Conservation (phyloP, 2,329 filamentous ascomycete species). For the Amauroascus verrucosus region DNA sequence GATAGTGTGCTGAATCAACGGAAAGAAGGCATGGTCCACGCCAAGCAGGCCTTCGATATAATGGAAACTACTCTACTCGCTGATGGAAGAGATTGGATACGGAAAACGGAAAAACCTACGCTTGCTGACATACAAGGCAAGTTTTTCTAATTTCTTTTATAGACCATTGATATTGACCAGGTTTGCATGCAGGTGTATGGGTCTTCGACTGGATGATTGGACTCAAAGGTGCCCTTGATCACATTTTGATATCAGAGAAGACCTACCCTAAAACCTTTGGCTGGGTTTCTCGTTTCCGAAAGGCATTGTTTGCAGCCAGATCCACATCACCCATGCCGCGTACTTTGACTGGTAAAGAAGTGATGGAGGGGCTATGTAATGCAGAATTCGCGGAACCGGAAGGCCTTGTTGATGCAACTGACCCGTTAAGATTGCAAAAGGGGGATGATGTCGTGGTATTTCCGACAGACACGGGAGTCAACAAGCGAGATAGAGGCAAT, state of each 20-base stretch:
- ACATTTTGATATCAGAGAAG: constrained; percentile 41
- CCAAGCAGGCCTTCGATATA: constrained; percentile 46
- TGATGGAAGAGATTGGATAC: constrained; percentile 58
- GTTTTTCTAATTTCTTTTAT: constrained; percentile 9
- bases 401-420: constrained; percentile 38
- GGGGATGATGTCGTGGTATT: constrained; percentile 50
- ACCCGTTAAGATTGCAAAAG: constrained; percentile 44
- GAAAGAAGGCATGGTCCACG: constrained; percentile 47
- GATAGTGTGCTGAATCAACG: constrained; percentile 35
- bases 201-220: constrained; percentile 54
- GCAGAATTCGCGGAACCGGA: constrained; percentile 41
- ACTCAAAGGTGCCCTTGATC: constrained; percentile 47
- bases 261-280: constrained; percentile 52
- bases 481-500: constrained; percentile 48
- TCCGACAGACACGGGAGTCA: constrained; percentile 53
- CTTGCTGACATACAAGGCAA: constrained; percentile 58
- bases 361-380: constrained; percentile 1
- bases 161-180: not conserved
- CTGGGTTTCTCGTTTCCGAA: constrained; percentile 55
- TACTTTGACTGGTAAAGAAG: constrained; percentile 44
- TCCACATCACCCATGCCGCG: constrained; percentile 31
- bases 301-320: constrained; percentile 37
- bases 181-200: constrained; percentile 44
- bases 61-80: constrained; percentile 54
- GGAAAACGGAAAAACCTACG: constrained; percentile 43